Evolutionary conservation across 73 alveolate genomes (phyloP).

Genomic region (Diophrys sp.): DNA sequence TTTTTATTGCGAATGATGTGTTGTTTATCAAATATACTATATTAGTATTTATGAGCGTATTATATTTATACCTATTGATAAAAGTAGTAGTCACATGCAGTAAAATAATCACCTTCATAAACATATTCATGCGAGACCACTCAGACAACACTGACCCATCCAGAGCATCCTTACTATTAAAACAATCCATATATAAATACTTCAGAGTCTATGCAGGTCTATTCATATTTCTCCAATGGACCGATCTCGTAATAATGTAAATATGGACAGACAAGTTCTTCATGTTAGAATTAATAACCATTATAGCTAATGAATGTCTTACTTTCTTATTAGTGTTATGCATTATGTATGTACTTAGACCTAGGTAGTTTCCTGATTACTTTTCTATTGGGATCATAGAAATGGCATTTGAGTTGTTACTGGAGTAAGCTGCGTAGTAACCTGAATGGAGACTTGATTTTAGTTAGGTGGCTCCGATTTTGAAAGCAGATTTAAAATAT

Average conservation of each 20-base stretch:
- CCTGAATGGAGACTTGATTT: neutral
- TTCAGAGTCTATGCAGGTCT: neutral
- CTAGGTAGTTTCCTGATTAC: neutral
- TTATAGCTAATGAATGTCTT: neutral
- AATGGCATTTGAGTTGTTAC: neutral
- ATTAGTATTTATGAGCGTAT: neutral
- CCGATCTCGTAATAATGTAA: neutral
- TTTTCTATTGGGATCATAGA: neutral
- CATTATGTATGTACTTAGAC: neutral
- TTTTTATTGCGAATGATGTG: conserved; percentile 14
- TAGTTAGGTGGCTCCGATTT: neutral
- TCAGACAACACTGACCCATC: neutral
- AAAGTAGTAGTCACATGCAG: neutral
- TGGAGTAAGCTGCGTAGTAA: neutral
- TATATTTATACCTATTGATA: neutral
- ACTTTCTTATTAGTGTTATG: neutral
- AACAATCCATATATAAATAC: neutral
- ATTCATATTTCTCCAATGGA: neutral
- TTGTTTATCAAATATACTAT: neutral
- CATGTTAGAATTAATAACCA: neutral
- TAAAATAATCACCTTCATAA: no score
- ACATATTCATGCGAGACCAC: neutral
- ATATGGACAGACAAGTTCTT: neutral
- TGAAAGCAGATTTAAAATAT: neutral
- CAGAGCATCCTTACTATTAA: neutral